Base-by-base conservation (phyloP, 352 stramenopile species). In the Blastocystis sp. region DNA sequence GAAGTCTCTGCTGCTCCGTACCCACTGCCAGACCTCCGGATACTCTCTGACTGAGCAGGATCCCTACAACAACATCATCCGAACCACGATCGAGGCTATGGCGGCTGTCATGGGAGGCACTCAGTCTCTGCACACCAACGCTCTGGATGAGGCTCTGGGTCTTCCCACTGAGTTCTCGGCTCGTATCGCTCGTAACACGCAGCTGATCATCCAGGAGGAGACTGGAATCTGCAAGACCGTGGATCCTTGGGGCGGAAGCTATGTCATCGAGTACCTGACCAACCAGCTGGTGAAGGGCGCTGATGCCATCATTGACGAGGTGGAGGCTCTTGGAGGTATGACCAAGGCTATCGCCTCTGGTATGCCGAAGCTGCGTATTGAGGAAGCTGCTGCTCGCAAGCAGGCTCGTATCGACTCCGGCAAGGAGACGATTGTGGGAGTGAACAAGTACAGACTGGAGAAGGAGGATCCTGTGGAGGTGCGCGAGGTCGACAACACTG, bases 51-150 rank as follows among this genome's bases (percentile, higher is more conserved):
- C 96, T 3, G 96, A 98, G 90, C 95, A 98, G 90, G 96, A 99
- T 90, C 96, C 96, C 78, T 97, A 98, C 91, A 99, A 99, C 90
- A 99, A 99, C 90, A 94, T 98, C 64, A 96, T 98, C 90, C 94
- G 96, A 78, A 99, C 96, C 26, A 98, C 96, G 0, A 94, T 98
- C 43, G 96, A 98, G 92, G 96, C 96, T 34, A 94, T 97, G 91
- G 94, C 95, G 18, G 95, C 95, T 24, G 93, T 96, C 11, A 93
- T 96, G 90, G 95, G 96, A 85, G 96, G 96, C 47, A 98, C 96
- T 3, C 96, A 99, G 92, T 98, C 94, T 92, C 93, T 99, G 53
- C 96, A 99, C 90, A 99, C 96, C 34, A 99, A 99, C 90, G 95
- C 95, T 47, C 94, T 98, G 89, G 96, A 99, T 91, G 96, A 99